A percentile compares a stretch with the other conserved stretches of the same genome.
These are phyloP conservation scores for Rhynchospora breviuscula DNA, from an alignment of 176 grass and related monocot species.

Conservation along the genomic window DNA sequence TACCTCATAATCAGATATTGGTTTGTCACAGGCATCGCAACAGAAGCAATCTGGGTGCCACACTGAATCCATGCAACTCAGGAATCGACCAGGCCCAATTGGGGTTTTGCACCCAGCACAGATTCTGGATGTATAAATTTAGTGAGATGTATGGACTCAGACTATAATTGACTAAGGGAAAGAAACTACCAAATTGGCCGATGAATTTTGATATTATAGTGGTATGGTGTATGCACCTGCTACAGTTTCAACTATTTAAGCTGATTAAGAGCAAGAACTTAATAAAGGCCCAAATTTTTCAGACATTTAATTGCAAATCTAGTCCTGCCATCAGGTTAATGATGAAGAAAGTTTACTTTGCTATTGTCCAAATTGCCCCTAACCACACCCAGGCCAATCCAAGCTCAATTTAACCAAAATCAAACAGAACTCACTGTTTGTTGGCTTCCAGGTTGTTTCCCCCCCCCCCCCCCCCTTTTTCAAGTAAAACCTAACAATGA, in stretches of 20 bases:
- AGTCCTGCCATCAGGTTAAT: not conserved
- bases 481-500: not conserved
- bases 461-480: too few relatives aligned
- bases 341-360: not conserved
- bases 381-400: not conserved
- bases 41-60: slow-evolving; percentile 84
- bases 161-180: not conserved
- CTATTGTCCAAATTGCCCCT: not conserved
- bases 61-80: slow-evolving; percentile 65
- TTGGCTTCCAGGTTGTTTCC: not conserved
- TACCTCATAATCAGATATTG: slow-evolving; percentile 89
- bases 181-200: not conserved
- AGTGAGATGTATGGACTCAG: slow-evolving; percentile 20
- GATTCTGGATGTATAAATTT: slow-evolving; percentile 41
- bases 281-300: not conserved
- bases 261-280: not conserved
- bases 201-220: not conserved
- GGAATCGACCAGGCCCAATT: slow-evolving; percentile 56
- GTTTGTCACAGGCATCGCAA: slow-evolving; percentile 52
- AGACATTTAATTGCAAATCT: not conserved
- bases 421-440: not conserved
- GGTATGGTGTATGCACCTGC: not conserved
- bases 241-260: not conserved
- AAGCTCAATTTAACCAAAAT: not conserved
- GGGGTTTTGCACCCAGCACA: slow-evolving; percentile 70